Percentiles rank a stretch among this genome's conserved stretches.
Evolutionary conservation across 257 asterid genomes (phyloP).

Genomic region (Fraxinus americana): DNA sequence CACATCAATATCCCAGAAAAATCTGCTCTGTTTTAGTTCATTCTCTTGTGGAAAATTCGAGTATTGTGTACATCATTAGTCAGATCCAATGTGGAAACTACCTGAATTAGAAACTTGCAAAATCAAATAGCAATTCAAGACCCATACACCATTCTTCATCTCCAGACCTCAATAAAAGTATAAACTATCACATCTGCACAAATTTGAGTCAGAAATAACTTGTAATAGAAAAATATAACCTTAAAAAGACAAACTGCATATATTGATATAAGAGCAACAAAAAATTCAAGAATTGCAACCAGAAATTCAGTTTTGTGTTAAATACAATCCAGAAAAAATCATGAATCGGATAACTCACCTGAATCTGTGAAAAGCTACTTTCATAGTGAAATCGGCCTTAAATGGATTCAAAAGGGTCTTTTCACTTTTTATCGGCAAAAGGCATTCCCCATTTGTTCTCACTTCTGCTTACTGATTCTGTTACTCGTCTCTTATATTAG

Average conservation of each 20-base stretch:
- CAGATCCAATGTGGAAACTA: constrained; percentile 22
- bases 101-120: too few species aligned
- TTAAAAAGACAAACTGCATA: too few species aligned
- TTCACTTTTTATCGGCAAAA: not conserved
- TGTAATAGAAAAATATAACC: not conserved
- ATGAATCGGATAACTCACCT: constrained; percentile 4
- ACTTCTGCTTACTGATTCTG: too few species aligned
- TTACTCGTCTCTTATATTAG: too few species aligned
- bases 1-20: too few species aligned
- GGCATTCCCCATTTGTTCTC: not conserved
- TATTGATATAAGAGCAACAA: not conserved
- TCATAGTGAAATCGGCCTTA: not conserved
- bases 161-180: not conserved
- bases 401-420: constrained; percentile 19
- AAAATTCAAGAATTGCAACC: not conserved
- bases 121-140: not conserved
- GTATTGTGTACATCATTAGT: constrained; percentile 46
- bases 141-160: not conserved
- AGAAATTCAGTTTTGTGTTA: not conserved
- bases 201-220: constrained; percentile 1
- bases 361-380: constrained; percentile 17
- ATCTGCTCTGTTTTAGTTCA: too few species aligned
- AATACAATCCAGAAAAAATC: not conserved
- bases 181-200: constrained; percentile 2
- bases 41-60: too few species aligned